These are phyloP conservation scores for Alternaria alternata DNA, from an alignment of 2,329 filamentous ascomycete genomes.

Conservation along the genomic window DNA sequence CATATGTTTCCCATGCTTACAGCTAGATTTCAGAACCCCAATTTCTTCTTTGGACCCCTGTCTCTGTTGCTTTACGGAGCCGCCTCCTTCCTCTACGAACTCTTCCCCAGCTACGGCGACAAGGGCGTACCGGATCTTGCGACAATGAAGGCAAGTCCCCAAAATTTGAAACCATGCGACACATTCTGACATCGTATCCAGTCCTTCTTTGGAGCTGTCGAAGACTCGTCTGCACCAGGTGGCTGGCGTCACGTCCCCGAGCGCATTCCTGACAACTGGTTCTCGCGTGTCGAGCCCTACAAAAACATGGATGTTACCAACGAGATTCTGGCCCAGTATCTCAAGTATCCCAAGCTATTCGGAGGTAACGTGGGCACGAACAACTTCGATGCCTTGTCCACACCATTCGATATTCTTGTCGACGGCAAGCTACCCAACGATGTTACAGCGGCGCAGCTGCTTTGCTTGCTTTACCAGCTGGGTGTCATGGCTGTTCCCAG, in stretches of 20 bases:
- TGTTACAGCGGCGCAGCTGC: conserved; percentile 35
- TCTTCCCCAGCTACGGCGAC: conserved; percentile 48
- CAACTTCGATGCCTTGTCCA: conserved; percentile 49
- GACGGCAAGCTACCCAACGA: conserved; percentile 48
- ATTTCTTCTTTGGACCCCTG: conserved; percentile 56
- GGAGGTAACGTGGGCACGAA: conserved; percentile 53
- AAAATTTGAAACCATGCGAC: neutral
- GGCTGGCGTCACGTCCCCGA: conserved; percentile 50
- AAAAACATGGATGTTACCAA: conserved; percentile 45
- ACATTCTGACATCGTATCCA: neutral
- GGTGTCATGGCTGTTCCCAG: conserved; percentile 49
- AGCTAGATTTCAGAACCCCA: conserved; percentile 22
- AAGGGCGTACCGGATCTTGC: conserved; percentile 28
- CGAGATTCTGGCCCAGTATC: conserved; percentile 55
- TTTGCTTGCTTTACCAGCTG: conserved; percentile 57
- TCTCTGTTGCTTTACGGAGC: conserved; percentile 53
- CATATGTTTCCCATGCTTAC: neutral
- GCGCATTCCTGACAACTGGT: conserved; percentile 55
- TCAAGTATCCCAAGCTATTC: conserved; percentile 54
- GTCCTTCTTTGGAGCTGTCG: conserved; percentile 53
- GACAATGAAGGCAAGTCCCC: conserved; percentile 18
- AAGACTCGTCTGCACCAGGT: conserved; percentile 46
- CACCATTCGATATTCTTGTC: conserved; percentile 48
- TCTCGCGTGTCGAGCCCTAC: conserved; percentile 45
- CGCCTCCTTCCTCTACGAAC: conserved; percentile 55